Base-by-base conservation (phyloP, 2,329 filamentous ascomycete species). In the Trichoderma hamatum region DNA sequence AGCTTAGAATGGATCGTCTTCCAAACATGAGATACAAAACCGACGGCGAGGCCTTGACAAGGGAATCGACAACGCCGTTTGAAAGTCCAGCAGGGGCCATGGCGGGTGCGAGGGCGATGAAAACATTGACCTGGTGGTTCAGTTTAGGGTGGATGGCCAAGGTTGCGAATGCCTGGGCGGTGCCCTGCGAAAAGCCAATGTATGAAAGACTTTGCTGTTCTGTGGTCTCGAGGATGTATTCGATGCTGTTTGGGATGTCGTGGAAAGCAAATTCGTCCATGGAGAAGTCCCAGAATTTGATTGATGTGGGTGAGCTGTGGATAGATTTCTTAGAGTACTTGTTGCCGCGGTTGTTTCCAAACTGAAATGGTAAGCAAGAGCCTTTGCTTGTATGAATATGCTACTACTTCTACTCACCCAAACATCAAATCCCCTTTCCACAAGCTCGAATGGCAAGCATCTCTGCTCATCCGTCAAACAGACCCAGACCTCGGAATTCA, bases 401-500 rank as follows among this genome's bases (percentile, higher is more conserved):
- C n/a, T n/a, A n/a, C 2, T 43, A n/a, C 39, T 43, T 5, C 39
- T 19, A 82, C 88, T 75, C 80, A 92, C 90, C 93, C 96, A 99
- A 72, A 98, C 95, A 82, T 99, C 96, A 75, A 96, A 99, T 3
- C 96, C 96, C 75, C 88, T 87, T 76, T 97, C 93, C 0, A 97
- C 93, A 54, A 99, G 84, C 73, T 92, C 87, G 77, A 99, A 98
- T 0, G 96, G 93, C 49, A 99, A 83, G 73, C 92, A 95, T 73
- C 94, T 88, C 79, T 96, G 87, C 73, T 90, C 89, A 73, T 97
- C 92, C 0, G 95, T 97, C 77, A 95, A 82, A 76, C 93, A 96
- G 10, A 98, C 93, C 96, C 96, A 99, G 39, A 99, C 95, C 80
- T 99, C 96, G 74, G 94, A 97, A 80, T 97, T 98, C 96, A 99